Conservation (phyloP, 2,329 filamentous ascomycete species). For the Penicillium sp. region DNA sequence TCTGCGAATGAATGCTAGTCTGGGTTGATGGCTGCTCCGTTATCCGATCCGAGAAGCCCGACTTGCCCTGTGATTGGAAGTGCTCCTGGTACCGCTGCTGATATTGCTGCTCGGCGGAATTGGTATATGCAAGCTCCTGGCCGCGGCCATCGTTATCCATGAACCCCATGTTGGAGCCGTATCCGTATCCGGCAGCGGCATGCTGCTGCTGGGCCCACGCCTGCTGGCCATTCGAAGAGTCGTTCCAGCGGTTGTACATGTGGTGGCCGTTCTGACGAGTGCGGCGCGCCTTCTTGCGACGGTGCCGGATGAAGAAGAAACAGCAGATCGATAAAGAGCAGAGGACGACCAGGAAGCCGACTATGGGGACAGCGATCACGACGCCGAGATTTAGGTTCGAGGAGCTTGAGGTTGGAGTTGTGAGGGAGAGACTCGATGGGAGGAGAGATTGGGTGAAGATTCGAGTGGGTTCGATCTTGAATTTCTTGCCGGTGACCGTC, state of each 20-base stretch:
- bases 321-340: constrained; percentile 37
- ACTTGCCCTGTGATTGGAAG: constrained; percentile 5
- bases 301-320: constrained; percentile 45
- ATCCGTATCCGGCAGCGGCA: constrained; percentile 12
- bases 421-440: constrained; percentile 32
- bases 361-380: constrained; percentile 46
- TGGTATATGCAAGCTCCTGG: constrained; percentile 23
- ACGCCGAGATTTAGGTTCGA: constrained; percentile 38
- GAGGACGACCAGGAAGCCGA: constrained; percentile 44
- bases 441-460: constrained; percentile 47
- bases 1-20: background rate
- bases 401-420: constrained; percentile 14
- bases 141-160: constrained; percentile 31
- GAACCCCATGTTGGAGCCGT: constrained; percentile 26
- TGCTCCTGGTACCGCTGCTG: constrained; percentile 8
- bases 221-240: constrained; percentile 32
- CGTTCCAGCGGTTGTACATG: constrained; percentile 39
- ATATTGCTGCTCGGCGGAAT: constrained; percentile 1
- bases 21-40: constrained; percentile 4
- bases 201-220: constrained; percentile 14
- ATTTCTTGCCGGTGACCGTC: constrained; percentile 36
- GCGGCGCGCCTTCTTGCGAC: constrained; percentile 39
- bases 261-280: constrained; percentile 26
- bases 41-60: constrained; percentile 10
- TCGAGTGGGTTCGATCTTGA: constrained; percentile 41